Conservation (phyloP, 177 flowering plant species). For the Vitis hybrid region DNA sequence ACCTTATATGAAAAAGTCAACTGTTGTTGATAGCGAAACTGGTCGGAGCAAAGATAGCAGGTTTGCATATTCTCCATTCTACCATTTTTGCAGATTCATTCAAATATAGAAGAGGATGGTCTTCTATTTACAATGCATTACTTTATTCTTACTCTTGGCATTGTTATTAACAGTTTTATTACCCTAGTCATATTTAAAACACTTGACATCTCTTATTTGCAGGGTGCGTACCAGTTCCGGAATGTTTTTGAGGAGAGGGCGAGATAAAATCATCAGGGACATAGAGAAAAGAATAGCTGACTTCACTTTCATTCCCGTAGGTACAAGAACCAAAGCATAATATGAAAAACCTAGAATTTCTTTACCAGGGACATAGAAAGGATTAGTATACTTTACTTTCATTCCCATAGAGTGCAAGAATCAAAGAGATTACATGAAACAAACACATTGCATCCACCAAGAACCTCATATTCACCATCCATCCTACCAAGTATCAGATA, state of each 20-base stretch:
- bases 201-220: conserved; percentile 5
- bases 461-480: too few species aligned
- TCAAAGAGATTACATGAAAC: too few species aligned
- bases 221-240: conserved; percentile 83
- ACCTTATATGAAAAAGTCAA: conserved; percentile 74
- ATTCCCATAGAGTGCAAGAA: too few species aligned
- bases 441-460: too few species aligned
- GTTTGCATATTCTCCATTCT: conserved; percentile 29
- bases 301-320: conserved; percentile 63
- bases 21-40: conserved; percentile 78
- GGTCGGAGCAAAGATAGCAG: conserved; percentile 88
- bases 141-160: too few species aligned
- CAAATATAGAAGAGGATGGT: too few species aligned
- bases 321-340: conserved; percentile 26
- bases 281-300: conserved; percentile 78
- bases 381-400: too few species aligned
- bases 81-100: background rate
- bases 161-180: too few species aligned
- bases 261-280: conserved; percentile 43
- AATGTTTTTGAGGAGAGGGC: conserved; percentile 57
- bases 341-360: too few species aligned
- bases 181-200: background rate
- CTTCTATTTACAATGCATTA: too few species aligned
- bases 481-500: too few species aligned
- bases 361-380: too few species aligned